Evolutionary conservation across 108 stramenopile genomes (phyloP).

Genomic region (Nitzschia palea): DNA sequence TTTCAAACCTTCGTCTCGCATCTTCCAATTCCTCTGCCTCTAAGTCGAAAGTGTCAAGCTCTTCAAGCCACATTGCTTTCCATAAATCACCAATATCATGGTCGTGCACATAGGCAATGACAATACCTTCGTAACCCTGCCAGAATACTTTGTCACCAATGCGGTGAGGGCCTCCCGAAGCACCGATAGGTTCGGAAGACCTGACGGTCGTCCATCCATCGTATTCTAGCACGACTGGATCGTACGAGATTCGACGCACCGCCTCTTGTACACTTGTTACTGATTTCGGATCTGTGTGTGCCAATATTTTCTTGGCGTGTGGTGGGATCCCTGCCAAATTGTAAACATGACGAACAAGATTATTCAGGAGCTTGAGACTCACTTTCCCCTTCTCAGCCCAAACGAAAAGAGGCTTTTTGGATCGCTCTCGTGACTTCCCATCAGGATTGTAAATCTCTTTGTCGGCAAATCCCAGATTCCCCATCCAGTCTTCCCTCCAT

Average conservation of each 20-base stretch:
- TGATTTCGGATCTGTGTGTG: slow-evolving; percentile 27
- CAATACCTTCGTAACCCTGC: slow-evolving; percentile 70
- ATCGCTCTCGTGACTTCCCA: slow-evolving; percentile 22
- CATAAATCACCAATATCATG: slow-evolving; percentile 81
- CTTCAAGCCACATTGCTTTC: slow-evolving; percentile 81
- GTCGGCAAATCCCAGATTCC: slow-evolving; percentile 62
- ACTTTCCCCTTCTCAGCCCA: slow-evolving; percentile 50
- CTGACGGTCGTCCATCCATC: slow-evolving; percentile 85
- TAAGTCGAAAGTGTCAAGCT: slow-evolving; percentile 78
- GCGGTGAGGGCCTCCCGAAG: slow-evolving; percentile 63
- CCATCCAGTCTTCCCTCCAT: slow-evolving; percentile 83
- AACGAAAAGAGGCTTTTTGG: slow-evolving; percentile 26
- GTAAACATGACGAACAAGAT: slow-evolving; percentile 58
- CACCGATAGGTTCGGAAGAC: slow-evolving; percentile 50
- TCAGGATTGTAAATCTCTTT: slow-evolving; percentile 70
- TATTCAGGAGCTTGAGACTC: slow-evolving; percentile 53
- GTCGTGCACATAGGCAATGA: slow-evolving; percentile 82
- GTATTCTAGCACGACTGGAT: slow-evolving; percentile 70
- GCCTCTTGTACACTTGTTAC: slow-evolving; percentile 36
- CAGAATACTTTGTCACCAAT: slow-evolving; percentile 70
- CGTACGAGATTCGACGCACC: slow-evolving; percentile 59
- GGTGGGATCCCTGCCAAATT: slow-evolving; percentile 58
- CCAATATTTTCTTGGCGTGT: slow-evolving; percentile 67
- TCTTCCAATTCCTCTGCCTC: slow-evolving; percentile 77
- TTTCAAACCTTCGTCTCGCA: slow-evolving; percentile 65